These are phyloP conservation scores for Leucosporidium yakuticum DNA, from an alignment of 768 basidiomycete genomes.

Conservation along the genomic window DNA sequence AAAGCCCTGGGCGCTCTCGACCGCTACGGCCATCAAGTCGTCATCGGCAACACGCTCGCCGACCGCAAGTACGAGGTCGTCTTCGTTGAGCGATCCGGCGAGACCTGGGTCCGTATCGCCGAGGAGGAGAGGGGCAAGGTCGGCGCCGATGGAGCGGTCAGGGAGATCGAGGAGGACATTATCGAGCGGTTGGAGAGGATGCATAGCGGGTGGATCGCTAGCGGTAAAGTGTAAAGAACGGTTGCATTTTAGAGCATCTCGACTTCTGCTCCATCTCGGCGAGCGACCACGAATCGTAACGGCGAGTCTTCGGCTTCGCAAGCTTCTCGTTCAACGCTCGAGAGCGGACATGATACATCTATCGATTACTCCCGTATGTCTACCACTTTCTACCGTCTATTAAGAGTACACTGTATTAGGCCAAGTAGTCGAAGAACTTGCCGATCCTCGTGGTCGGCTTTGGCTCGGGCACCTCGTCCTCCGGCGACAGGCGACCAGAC, in stretches of 20 bases:
- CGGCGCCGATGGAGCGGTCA: slow-evolving; percentile 46
- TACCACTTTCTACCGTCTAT: too few relatives aligned
- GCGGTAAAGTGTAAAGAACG: too few relatives aligned
- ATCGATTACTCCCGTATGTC: too few relatives aligned
- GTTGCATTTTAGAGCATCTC: too few relatives aligned
- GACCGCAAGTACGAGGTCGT: slow-evolving; percentile 86
- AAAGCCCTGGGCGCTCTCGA: slow-evolving; percentile 82
- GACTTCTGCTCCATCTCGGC: too few relatives aligned
- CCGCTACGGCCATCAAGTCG: slow-evolving; percentile 93
- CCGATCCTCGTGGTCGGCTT: slow-evolving; percentile 13
- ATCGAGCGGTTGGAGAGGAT: slow-evolving; percentile 64
- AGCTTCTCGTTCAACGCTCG: too few relatives aligned
- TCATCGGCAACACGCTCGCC: slow-evolving; percentile 93
- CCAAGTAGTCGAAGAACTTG: slow-evolving; percentile 25
- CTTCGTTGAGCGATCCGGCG: slow-evolving; percentile 53
- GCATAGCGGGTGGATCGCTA: slow-evolving; percentile 62
- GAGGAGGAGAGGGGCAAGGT: slow-evolving; percentile 25
- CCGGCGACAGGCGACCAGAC: slow-evolving; percentile 15
- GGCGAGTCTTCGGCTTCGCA: too few relatives aligned
- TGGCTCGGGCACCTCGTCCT: slow-evolving; percentile 7
- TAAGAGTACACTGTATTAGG: not conserved
- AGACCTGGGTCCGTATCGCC: slow-evolving; percentile 36
- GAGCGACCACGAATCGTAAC: too few relatives aligned
- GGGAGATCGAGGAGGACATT: slow-evolving; percentile 93
- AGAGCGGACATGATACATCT: too few relatives aligned